Conservation (phyloP, 1,139 yeast genomes). For the Pichia sp. region DNA sequence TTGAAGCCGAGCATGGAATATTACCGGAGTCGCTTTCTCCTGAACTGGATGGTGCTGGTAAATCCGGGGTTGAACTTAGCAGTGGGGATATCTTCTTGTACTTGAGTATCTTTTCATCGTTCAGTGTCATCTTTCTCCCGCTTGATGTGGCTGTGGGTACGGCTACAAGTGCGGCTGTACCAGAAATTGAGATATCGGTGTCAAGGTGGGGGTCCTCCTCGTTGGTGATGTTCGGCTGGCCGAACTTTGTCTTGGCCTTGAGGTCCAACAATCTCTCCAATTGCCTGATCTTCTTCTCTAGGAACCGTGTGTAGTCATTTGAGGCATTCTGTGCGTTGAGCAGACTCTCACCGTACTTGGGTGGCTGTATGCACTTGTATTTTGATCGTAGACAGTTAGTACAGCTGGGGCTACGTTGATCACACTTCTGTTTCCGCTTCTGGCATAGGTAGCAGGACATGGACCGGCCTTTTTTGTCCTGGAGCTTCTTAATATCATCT, state of each 20-base stretch:
- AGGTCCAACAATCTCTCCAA: conserved; percentile 37
- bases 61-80: conserved; percentile 1
- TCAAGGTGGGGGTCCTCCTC: no score
- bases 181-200: no score
- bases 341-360: conserved; percentile 35
- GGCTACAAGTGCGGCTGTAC: no score
- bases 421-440: conserved; percentile 50
- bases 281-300: conserved; percentile 44
- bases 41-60: no score
- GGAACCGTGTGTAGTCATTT: conserved; percentile 44
- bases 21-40: no score
- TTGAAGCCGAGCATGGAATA: no score
- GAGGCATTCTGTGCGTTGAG: conserved; percentile 27
- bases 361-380: conserved; percentile 51
- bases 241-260: no score
- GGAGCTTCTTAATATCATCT: conserved; percentile 9
- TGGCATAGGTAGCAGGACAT: conserved; percentile 46
- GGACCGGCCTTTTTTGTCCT: conserved; percentile 40
- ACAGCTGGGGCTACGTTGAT: conserved; percentile 52
- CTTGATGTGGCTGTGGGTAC: no score
- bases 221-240: no score
- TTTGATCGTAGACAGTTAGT: conserved; percentile 55
- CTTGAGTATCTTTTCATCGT: conserved; percentile 26
- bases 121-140: no score
- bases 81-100: conserved; percentile 37